Evolutionary conservation across 2,329 filamentous ascomycete species (phyloP), one percentile per base, ranked within the genome.

Genomic region (Ambrosiella xylebori): DNA sequence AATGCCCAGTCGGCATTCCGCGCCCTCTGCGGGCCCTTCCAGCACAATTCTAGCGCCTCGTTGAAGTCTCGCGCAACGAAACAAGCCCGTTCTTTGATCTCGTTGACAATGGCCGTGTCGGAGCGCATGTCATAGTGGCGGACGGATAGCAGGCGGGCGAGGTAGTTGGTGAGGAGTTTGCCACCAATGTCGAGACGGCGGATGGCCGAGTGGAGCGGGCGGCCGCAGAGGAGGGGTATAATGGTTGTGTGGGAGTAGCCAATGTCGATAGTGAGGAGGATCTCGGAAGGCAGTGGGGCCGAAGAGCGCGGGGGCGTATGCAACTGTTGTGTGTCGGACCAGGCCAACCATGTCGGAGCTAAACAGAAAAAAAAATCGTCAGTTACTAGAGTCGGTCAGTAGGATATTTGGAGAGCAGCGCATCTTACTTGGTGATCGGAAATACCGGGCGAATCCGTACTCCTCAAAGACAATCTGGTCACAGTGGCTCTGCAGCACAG

Each of bases 401-500:
- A 27, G 19, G 19, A 27, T 11, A 37, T 8, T 7, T 6, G 40
- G 49, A 40, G 39, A 11, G 9, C 39, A 17, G 11, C 15, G 4
- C 17, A 39, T 64, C 73, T 60, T 68, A 80, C 86, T 86, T 62
- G 86, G 74, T 59, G 80, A 83, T 61, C 93, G 81, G 63, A 85
- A 85, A 71, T 95, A 95, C 63, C 86, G 85, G 9, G 84, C 80
- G 70, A 98, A 98, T 1, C 88, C 88, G 72, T 93, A 98, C 68
- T 97, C 90, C 67, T 98, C 93, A 73, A 98, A 97, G 1, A 97
- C 81, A 66, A 98, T 88, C 73, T 98, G 91, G 66, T 98, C 93
- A 64, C 88, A 89, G 68, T 96, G 93, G 44, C 84, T 80, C 70
- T 96, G 89, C 62, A 98, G 71, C 11, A 82, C 81, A 0, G 85